Evolutionary conservation across 495 filamentous ascomycete genomes (phyloP).

Genomic region (Xylaria flabelliformis): DNA sequence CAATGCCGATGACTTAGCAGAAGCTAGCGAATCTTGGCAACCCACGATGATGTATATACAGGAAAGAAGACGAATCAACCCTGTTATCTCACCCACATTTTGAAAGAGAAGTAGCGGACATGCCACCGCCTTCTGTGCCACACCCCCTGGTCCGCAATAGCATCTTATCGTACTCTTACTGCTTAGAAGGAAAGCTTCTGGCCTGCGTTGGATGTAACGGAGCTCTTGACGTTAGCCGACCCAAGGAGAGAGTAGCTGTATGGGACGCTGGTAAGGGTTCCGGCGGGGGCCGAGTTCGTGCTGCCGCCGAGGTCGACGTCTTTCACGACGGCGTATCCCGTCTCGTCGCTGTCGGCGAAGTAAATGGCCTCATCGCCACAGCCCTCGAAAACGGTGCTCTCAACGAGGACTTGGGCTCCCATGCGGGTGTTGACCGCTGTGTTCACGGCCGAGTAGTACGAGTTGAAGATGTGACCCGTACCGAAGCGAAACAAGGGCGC

Average conservation of each 20-base stretch:
- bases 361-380: constrained; percentile 57
- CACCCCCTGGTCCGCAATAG: not conserved
- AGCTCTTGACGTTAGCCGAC: constrained; percentile 47
- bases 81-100: not conserved
- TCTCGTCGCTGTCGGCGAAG: constrained; percentile 61
- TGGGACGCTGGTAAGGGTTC: constrained; percentile 56
- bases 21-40: not conserved
- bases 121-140: not conserved
- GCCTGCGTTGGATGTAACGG: constrained; percentile 58
- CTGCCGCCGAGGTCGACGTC: constrained; percentile 64
- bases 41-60: not conserved
- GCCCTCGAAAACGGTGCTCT: constrained; percentile 64
- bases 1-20: not conserved
- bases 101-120: constrained; percentile 1
- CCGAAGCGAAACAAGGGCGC: constrained; percentile 68
- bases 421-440: constrained; percentile 70
- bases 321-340: constrained; percentile 52
- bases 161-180: not conserved
- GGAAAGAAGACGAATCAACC: not conserved
- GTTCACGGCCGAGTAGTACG: constrained; percentile 51
- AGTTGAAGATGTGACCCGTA: constrained; percentile 60
- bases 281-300: constrained; percentile 52
- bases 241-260: constrained; percentile 60
- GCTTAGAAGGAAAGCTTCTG: constrained; percentile 59
- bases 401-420: constrained; percentile 68